Evolutionary conservation across 768 basidiomycete species (phyloP).

Genomic region (Lentinula edodes): DNA sequence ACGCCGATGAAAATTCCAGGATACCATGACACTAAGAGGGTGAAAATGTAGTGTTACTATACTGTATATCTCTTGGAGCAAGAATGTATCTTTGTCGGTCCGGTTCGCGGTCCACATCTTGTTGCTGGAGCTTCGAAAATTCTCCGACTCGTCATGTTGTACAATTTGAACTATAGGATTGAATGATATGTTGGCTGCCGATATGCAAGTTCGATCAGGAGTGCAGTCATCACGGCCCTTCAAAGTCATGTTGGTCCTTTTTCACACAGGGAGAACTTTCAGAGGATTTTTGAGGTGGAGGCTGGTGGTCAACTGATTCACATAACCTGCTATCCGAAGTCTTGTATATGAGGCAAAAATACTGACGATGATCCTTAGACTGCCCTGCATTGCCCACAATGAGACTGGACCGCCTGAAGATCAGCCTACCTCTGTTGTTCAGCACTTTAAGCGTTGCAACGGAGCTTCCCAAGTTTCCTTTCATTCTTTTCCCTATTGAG

Average conservation of each 20-base stretch:
- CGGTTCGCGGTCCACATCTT: neutral
- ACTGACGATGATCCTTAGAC: neutral
- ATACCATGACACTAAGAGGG: neutral
- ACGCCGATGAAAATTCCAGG: neutral
- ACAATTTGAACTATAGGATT: neutral
- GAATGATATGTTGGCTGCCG: neutral
- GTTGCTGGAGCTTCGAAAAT: neutral
- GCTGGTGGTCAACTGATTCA: neutral
- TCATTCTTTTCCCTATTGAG: constrained; percentile 22
- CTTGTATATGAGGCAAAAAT: neutral
- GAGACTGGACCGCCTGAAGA: neutral
- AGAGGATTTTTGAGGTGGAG: neutral
- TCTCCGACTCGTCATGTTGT: neutral
- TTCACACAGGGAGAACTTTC: neutral
- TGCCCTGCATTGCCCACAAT: neutral
- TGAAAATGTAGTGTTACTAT: neutral
- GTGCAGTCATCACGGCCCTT: neutral
- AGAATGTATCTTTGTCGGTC: neutral
- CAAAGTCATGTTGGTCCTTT: neutral
- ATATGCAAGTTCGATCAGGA: neutral
- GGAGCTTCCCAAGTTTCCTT: constrained; percentile 14
- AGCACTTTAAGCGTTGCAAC: neutral
- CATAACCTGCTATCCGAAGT: neutral
- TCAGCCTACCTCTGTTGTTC: neutral
- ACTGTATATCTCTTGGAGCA: neutral